These are phyloP conservation scores for Fusarium phyllophilum DNA, from an alignment of 2,329 filamentous ascomycete species.

Conservation along the genomic window DNA sequence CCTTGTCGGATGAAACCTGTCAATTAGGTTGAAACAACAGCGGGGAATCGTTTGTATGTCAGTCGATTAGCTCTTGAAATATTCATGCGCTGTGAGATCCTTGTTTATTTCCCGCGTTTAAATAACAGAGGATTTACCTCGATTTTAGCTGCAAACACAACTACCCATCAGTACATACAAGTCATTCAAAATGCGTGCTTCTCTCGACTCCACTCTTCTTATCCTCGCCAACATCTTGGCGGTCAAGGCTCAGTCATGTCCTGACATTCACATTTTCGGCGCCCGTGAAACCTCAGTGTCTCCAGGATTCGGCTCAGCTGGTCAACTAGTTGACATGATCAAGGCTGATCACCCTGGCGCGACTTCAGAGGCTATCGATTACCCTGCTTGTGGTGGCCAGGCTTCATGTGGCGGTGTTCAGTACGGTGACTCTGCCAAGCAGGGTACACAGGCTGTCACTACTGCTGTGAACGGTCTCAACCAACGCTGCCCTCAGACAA, in stretches of 20 bases:
- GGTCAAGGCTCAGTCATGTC: conserved; percentile 46
- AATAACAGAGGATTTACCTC: rapidly evolving
- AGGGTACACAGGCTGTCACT: conserved; percentile 68
- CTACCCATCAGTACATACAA: rapidly evolving
- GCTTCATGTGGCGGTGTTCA: conserved; percentile 65
- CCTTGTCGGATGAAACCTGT: rapidly evolving
- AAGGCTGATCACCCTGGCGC: conserved; percentile 59
- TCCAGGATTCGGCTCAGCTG: conserved; percentile 62
- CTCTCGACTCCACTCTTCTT: conserved; percentile 11
- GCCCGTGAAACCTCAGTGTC: conserved; percentile 61
- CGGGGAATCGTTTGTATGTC: not conserved
- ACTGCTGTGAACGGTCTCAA: conserved; percentile 69
- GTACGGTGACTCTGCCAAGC: conserved; percentile 67
- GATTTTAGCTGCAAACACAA: not conserved
- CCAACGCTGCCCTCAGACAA: conserved; percentile 63
- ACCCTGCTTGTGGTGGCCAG: conserved; percentile 72
- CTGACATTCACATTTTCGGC: conserved; percentile 57
- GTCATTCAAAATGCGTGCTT: conserved; percentile 14
- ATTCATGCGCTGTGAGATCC: conserved; percentile 3
- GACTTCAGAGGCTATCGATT: conserved; percentile 64
- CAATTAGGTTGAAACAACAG: conserved; percentile 3
- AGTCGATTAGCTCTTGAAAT: not conserved
- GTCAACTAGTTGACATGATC: conserved; percentile 61
- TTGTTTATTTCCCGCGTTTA: not conserved
- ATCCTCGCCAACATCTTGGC: conserved; percentile 13